Evolutionary conservation across 2,329 filamentous ascomycete genomes (phyloP).

Genomic region (Metarhizium humberi): DNA sequence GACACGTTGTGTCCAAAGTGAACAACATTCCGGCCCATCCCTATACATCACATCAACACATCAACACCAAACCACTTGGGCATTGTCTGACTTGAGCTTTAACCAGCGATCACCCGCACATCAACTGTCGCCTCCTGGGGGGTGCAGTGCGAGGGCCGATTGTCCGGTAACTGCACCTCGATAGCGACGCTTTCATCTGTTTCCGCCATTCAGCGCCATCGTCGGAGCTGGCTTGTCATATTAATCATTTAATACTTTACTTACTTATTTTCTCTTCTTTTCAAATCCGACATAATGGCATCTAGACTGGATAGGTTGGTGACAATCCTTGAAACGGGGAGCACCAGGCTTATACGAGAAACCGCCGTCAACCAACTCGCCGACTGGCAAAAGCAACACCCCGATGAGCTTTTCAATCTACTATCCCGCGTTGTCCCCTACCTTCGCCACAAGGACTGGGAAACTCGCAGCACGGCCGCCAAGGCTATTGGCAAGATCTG

Average conservation of each 20-base stretch:
- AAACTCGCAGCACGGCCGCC: conserved; percentile 85
- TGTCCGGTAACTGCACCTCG: conserved; percentile 11
- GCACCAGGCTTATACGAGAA: conserved; percentile 89
- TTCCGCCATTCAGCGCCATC: background rate
- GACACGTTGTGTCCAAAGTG: background rate
- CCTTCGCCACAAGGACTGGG: conserved; percentile 90
- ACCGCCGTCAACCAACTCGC: conserved; percentile 95
- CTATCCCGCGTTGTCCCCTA: conserved; percentile 93
- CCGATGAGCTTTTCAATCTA: conserved; percentile 94
- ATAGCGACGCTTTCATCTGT: conserved; percentile 1
- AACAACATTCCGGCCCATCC: background rate
- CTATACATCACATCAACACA: background rate
- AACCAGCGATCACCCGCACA: background rate
- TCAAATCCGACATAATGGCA: conserved; percentile 6
- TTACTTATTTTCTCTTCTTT: background rate
- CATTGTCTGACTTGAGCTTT: background rate
- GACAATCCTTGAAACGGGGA: conserved; percentile 92
- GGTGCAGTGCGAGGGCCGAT: conserved; percentile 10
- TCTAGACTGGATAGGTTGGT: conserved; percentile 72
- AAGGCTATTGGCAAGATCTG: conserved; percentile 93
- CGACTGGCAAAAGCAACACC: conserved; percentile 96
- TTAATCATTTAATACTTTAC: conserved; percentile 10
- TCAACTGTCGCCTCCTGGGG: background rate
- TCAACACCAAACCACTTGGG: background rate
- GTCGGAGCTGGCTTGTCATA: conserved; percentile 9